Evolutionary conservation across 2,329 filamentous ascomycete species (phyloP), one percentile per base, ranked within the genome.

Genomic region (Ophiostoma sp.): DNA sequence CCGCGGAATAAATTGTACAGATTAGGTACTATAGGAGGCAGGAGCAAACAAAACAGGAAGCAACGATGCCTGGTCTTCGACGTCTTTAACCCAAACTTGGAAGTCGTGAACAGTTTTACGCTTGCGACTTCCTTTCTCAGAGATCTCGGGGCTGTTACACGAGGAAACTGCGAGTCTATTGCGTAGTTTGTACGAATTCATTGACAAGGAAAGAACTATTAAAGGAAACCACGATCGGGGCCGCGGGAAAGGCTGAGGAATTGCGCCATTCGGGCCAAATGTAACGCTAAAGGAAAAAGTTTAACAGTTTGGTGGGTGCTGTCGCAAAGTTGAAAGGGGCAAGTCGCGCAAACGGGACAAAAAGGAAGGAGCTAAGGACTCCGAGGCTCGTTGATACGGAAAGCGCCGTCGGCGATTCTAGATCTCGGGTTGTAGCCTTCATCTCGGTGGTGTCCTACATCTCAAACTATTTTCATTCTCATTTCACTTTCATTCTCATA

Each of bases 201-300:
- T 11, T 12, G 22, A 28, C 12, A 28, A 55, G 42, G 15, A 4
- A 19, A 48, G 42, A 3, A 48, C 55, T 15, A n/a, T 9, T 19
- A 8, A 15, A 59, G 55, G 28, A 59, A 59, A 42, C 59, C n/a
- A 64, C 59, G 59, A 64, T 64, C 59, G 63, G 61, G 61, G 36
- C 61, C 36, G 28, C 12, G 15, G 39, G 39, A 19, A 45, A 31
- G 63, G 42, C 63, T 66, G 63, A 48, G 28, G 33, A 28, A 66
- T 71, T 71, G 69, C 69, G 69, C 69, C 69, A 71, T 71, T 28
- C 42, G 12, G 9, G 7, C 48, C 28, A 57, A 55, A 69, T 61
- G 69, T 22, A 48, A 70, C 50, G 52, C 52, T 70, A 59, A 70
- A 42, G 22, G 22, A 48, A 59, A 33, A 15, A 48, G 9, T 39